Conservation (phyloP, 495 filamentous ascomycete species). For the Oleoguttula mirabilis region DNA sequence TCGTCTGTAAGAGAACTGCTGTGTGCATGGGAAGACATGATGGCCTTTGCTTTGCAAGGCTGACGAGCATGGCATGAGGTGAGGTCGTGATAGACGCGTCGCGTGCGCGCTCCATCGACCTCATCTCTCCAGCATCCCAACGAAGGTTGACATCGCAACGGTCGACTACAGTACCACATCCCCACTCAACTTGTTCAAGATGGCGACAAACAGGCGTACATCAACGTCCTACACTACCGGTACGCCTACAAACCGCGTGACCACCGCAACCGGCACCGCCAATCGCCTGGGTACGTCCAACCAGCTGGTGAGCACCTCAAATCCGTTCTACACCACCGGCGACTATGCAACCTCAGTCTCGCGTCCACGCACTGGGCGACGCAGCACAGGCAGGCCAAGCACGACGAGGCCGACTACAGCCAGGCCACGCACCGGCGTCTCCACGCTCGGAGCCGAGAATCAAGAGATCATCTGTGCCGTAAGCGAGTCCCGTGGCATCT, state of each 20-base stretch:
- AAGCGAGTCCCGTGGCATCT: slow-evolving; percentile 73
- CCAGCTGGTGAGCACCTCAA: slow-evolving; percentile 3
- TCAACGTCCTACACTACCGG: slow-evolving; percentile 16
- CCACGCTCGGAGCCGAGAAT: slow-evolving; percentile 44
- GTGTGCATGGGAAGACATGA: too few species aligned
- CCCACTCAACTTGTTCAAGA: too few species aligned
- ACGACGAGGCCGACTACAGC: slow-evolving; percentile 24
- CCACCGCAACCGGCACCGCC: slow-evolving; percentile 1
- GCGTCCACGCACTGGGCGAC: slow-evolving; percentile 33
- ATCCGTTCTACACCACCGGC: slow-evolving; percentile 6
- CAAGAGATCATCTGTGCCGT: slow-evolving; percentile 84
- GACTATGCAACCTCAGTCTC: slow-evolving; percentile 27
- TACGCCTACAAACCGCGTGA: slow-evolving; percentile 1
- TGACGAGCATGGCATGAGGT: too few species aligned
- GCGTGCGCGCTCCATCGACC: too few species aligned
- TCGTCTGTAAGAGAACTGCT: too few species aligned
- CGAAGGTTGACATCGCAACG: too few species aligned
- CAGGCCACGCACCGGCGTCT: slow-evolving; percentile 56
- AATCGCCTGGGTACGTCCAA: background rate
- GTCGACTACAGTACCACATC: too few species aligned
- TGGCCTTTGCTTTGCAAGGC: too few species aligned
- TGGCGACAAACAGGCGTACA: slow-evolving; percentile 10
- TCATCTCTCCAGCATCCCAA: too few species aligned
- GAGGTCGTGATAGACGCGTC: too few species aligned
- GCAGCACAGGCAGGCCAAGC: slow-evolving; percentile 37